Evolutionary conservation across 768 basidiomycete genomes (phyloP).

Genomic region (Mycena capillaripes): DNA sequence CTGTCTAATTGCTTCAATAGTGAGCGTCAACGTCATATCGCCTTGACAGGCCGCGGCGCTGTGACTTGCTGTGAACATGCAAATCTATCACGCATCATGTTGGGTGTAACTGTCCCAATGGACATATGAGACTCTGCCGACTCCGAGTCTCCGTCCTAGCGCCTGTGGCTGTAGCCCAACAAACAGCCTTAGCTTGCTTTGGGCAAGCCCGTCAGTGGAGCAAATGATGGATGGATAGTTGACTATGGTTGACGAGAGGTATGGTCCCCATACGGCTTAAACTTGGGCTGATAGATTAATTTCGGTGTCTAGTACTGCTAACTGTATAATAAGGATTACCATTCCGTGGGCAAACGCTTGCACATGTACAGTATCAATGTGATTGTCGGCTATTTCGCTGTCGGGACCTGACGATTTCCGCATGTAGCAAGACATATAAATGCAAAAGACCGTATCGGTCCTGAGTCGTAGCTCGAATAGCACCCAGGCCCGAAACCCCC

Average conservation of each 20-base stretch:
- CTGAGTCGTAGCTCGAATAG: constrained; percentile 6
- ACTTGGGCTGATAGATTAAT: background rate
- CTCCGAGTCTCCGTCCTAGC: background rate
- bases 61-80: background rate
- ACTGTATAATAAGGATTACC: too few species aligned
- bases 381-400: constrained; percentile 8
- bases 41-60: background rate
- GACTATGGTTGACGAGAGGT: background rate
- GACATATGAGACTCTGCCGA: background rate
- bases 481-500: background rate
- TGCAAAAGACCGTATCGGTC: too few species aligned
- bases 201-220: background rate
- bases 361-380: constrained; percentile 17
- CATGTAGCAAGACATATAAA: constrained; percentile 27
- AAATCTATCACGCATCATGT: constrained; percentile 17
- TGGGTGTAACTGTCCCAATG: background rate
- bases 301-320: background rate
- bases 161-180: too few species aligned
- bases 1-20: too few species aligned
- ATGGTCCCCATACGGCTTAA: constrained; percentile 5
- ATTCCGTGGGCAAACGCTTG: background rate
- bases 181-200: background rate
- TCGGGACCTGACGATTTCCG: constrained; percentile 21
- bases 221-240: background rate
- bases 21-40: background rate